Conservation (phyloP, 2,329 filamentous ascomycete species). For the Neonectria hederae region DNA sequence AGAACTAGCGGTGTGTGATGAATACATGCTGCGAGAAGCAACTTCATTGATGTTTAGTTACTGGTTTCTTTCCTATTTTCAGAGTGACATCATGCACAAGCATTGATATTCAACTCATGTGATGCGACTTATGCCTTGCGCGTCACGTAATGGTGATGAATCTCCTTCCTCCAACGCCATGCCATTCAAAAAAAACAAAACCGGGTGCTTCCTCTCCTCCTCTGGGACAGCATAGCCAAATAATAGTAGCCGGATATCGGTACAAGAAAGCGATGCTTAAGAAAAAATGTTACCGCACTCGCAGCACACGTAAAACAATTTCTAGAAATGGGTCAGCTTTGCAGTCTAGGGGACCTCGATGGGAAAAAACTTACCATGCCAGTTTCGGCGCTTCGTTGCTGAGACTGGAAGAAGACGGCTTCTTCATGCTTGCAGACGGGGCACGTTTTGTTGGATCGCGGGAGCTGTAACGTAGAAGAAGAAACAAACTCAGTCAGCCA, state of each 20-base stretch:
- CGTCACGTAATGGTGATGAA: constrained; percentile 21
- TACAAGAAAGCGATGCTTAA: constrained; percentile 47
- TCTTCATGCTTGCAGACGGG: constrained; percentile 86
- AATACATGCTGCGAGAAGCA: neutral
- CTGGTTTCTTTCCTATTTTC: neutral
- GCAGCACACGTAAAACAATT: constrained; percentile 95
- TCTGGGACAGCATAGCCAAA: constrained; percentile 5
- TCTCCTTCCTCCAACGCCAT: constrained; percentile 36
- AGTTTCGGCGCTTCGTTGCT: constrained; percentile 95
- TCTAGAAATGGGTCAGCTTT: constrained; percentile 58
- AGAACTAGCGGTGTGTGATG: neutral
- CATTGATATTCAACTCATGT: constrained; percentile 22
- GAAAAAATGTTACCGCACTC: constrained; percentile 89
- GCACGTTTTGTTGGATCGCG: constrained; percentile 86
- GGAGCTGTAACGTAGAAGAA: constrained; percentile 73
- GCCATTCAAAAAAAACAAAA: constrained; percentile 31
- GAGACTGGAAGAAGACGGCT: constrained; percentile 98
- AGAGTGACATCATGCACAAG: constrained; percentile 2
- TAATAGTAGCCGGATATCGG: constrained; percentile 37
- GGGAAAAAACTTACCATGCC: constrained; percentile 81
- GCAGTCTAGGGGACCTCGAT: neutral
- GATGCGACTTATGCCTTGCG: constrained; percentile 9
- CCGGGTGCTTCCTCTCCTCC: constrained; percentile 13
- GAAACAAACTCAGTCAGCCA: constrained; percentile 55
- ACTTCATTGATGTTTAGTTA: neutral